These are phyloP conservation scores for Sporisorium iseilematis-ciliati DNA, from an alignment of 1,284 basidiomycete species.

Conservation along the genomic window DNA sequence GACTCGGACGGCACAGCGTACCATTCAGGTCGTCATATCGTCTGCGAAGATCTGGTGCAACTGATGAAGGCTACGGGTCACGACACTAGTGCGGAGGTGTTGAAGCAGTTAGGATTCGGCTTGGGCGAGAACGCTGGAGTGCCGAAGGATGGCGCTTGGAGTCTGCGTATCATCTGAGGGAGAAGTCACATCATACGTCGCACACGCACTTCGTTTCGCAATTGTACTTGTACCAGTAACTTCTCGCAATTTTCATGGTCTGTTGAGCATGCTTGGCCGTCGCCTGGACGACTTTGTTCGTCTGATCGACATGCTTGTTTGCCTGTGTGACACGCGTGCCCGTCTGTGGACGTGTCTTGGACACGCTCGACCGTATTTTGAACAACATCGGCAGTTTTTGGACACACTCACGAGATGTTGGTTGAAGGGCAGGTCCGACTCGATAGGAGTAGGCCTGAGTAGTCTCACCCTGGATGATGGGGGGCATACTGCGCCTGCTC, in stretches of 20 bases:
- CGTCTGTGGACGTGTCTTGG: no score
- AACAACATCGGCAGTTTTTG: no score
- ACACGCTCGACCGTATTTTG: no score
- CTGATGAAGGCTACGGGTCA: conserved; percentile 58
- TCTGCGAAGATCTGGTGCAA: conserved; percentile 57
- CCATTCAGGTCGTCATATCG: conserved; percentile 59
- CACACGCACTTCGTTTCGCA: background rate
- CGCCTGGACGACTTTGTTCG: no score
- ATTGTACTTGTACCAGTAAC: conserved; percentile 10
- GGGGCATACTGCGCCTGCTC: no score
- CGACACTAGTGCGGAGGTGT: conserved; percentile 45
- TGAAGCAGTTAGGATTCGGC: conserved; percentile 56
- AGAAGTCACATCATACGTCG: background rate
- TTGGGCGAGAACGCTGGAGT: conserved; percentile 45
- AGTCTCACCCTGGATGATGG: no score
- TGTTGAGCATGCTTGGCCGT: no score
- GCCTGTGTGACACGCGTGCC: no score
- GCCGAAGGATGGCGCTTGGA: conserved; percentile 53
- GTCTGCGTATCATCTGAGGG: conserved; percentile 48
- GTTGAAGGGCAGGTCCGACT: no score
- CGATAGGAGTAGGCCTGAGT: no score
- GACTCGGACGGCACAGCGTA: conserved; percentile 63
- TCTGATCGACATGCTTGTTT: no score
- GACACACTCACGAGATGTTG: no score
- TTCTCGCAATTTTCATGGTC: background rate